Conservation (phyloP, 306 rosid species). For the Quercus rubra region DNA sequence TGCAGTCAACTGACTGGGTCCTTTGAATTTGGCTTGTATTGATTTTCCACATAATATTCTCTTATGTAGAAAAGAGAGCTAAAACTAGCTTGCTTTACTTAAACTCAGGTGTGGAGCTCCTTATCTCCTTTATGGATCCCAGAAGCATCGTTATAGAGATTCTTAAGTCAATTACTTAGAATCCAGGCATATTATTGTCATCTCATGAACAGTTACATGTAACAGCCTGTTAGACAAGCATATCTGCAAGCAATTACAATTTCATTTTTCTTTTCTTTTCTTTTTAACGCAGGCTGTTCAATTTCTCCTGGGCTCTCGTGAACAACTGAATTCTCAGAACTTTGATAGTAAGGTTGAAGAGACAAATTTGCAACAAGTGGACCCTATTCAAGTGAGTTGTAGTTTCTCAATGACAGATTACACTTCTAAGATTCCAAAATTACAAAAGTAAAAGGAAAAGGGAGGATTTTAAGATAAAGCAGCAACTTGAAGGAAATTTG, state of each 20-base stretch:
- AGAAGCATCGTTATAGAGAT: background rate
- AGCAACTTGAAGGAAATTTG: background rate
- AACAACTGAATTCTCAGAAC: conserved; percentile 35
- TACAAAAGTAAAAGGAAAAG: background rate
- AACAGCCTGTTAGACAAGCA: background rate
- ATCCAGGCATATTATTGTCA: background rate
- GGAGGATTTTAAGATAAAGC: background rate
- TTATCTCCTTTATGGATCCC: background rate
- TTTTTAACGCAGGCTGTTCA: conserved; percentile 68
- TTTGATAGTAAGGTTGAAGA: conserved; percentile 32
- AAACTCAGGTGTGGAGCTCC: background rate
- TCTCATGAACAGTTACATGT: background rate
- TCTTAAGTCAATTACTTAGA: background rate
- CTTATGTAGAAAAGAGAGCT: background rate
- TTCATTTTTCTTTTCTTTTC: conserved; percentile 6
- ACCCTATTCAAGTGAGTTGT: conserved; percentile 74
- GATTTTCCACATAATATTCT: background rate
- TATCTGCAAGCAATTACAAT: conserved; percentile 1
- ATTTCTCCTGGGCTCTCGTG: conserved; percentile 59
- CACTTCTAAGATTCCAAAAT: background rate
- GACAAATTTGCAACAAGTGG: conserved; percentile 45
- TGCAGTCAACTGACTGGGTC: too few species aligned
- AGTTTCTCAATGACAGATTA: conserved; percentile 6
- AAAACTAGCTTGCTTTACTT: background rate
- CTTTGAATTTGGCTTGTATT: too few species aligned